phyloP scores from a whole-genome alignment of 352 stramenopile genomes.

The Thraustotheca clavata region DNA sequence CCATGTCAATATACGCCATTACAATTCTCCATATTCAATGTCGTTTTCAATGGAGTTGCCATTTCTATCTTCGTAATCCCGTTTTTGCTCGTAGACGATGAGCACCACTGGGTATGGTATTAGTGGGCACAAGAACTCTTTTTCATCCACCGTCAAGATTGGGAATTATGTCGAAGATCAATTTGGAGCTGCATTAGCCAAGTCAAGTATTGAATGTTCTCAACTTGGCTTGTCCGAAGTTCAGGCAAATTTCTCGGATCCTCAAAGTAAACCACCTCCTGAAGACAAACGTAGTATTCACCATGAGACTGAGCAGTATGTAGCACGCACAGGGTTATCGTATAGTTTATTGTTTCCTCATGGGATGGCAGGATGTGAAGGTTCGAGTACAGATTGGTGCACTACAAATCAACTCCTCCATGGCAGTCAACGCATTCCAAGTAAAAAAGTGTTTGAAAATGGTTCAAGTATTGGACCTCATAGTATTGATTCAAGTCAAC shows the following conservation, averaged over 20 bases:
- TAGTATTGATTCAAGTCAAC: conserved; percentile 36
- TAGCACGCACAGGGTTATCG: conserved; percentile 45
- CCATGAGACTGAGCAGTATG: conserved; percentile 34
- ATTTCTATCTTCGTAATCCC: neutral
- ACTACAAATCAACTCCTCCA: conserved; percentile 38
- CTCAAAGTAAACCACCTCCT: conserved; percentile 32
- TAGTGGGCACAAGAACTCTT: conserved; percentile 80
- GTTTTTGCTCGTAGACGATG: neutral
- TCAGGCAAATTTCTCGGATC: conserved; percentile 45
- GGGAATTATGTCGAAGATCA: conserved; percentile 80
- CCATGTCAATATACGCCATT: too few relatives aligned
- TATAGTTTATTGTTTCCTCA: conserved; percentile 75
- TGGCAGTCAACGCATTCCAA: conserved; percentile 37
- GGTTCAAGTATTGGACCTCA: conserved; percentile 52
- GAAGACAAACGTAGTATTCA: conserved; percentile 24
- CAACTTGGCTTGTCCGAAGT: conserved; percentile 42
- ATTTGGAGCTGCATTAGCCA: conserved; percentile 45
- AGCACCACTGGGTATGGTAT: conserved; percentile 45
- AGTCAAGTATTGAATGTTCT: conserved; percentile 28
- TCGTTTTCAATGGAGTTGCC: neutral
- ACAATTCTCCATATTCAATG: too few relatives aligned
- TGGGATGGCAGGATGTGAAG: conserved; percentile 25
- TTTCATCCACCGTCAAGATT: conserved; percentile 58
- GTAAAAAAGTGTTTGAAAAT: conserved; percentile 29
- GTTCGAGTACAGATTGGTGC: conserved; percentile 15